A percentile compares a stretch with the other conserved stretches of the same genome.
Conservation (phyloP, 441 rosid species). For the Populus hybrid region DNA sequence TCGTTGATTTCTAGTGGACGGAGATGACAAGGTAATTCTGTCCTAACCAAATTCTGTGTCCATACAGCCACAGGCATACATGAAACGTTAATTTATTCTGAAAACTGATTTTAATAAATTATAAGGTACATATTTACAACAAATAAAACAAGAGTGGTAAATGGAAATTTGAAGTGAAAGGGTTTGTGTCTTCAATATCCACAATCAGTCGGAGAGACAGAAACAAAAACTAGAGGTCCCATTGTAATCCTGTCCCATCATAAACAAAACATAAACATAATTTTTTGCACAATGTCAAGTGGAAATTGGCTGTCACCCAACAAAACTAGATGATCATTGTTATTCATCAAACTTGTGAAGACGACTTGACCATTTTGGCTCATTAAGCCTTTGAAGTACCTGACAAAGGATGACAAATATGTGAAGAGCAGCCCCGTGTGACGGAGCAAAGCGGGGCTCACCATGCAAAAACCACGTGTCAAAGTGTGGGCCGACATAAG, state of each 20-base stretch:
- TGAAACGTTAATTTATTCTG: background rate
- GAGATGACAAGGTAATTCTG: background rate
- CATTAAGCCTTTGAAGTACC: background rate
- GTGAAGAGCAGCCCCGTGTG: background rate
- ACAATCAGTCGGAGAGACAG: background rate
- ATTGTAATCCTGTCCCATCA: background rate
- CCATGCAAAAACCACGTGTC: background rate
- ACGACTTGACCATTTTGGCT: background rate
- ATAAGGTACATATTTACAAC: background rate
- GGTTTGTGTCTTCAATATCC: background rate
- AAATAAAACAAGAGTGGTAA: background rate
- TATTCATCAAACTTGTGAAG: background rate
- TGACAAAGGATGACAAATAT: background rate
- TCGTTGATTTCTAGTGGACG: background rate
- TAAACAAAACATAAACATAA: background rate
- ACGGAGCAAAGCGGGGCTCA: background rate
- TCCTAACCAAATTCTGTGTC: too few relatives aligned
- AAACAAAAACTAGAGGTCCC: background rate
- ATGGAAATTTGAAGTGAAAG: background rate
- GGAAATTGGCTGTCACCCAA: slow-evolving; percentile 16
- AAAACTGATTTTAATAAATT: background rate
- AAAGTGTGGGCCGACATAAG: background rate
- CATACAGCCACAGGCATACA: too few relatives aligned
- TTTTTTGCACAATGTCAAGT: background rate
- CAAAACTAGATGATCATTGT: background rate